These are phyloP conservation scores for Aschersonia sp. DNA, from an alignment of 2,329 filamentous ascomycete genomes.

Conservation along the genomic window DNA sequence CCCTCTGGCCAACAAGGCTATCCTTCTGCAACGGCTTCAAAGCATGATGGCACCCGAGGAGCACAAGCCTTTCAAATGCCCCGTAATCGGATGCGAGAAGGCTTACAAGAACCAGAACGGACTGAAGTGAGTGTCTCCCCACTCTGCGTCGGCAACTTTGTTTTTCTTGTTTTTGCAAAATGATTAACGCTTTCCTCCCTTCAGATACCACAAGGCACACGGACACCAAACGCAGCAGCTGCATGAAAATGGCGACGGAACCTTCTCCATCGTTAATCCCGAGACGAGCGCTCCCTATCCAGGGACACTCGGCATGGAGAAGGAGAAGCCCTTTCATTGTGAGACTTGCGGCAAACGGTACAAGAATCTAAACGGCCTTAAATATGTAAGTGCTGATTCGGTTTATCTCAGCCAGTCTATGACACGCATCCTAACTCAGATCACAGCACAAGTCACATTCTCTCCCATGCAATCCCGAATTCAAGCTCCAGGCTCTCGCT, in stretches of 20 bases:
- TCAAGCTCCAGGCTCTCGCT: constrained; percentile 30
- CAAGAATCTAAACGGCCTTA: constrained; percentile 96
- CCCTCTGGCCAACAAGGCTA: constrained; percentile 50
- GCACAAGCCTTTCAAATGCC: constrained; percentile 94
- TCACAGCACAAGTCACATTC: constrained; percentile 63
- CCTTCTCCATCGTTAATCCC: constrained; percentile 95
- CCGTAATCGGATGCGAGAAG: constrained; percentile 96
- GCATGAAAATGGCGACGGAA: constrained; percentile 91
- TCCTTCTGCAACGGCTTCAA: constrained; percentile 39
- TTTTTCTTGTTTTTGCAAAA: no score
- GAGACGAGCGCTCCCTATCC: constrained; percentile 90
- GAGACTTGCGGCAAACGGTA: constrained; percentile 96
- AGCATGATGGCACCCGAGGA: constrained; percentile 61
- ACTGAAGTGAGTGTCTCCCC: constrained; percentile 56
- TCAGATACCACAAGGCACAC: constrained; percentile 59
- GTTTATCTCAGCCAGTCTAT: neutral
- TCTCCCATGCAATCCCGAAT: constrained; percentile 77
- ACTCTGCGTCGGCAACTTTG: neutral
- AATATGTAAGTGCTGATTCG: constrained; percentile 55
- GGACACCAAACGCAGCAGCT: constrained; percentile 94
- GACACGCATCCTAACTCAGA: constrained; percentile 15
- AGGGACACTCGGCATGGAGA: constrained; percentile 97
- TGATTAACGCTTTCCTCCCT: neutral
- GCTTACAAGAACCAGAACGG: constrained; percentile 99
- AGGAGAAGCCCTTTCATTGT: constrained; percentile 97